A percentile compares a stretch with the other conserved stretches of the same genome.
These are phyloP conservation scores for Tilletiopsis washingtonensis DNA, from an alignment of 1,284 basidiomycete genomes.

Conservation along the genomic window DNA sequence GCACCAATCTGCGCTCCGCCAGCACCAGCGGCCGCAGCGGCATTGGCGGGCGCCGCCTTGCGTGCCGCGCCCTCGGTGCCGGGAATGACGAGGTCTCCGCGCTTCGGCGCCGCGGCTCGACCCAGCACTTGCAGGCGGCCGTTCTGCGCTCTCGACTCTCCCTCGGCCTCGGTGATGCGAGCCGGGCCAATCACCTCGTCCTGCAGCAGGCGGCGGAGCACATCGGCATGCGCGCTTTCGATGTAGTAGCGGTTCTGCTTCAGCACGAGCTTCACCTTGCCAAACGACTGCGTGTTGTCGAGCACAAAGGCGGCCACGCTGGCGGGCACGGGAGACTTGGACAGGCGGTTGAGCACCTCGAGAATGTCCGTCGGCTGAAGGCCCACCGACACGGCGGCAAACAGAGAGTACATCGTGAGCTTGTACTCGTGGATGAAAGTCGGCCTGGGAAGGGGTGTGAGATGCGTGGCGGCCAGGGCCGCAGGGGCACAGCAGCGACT, in stretches of 20 bases:
- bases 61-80: conserved; percentile 32
- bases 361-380: conserved; percentile 97
- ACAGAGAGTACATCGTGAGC: conserved; percentile 92
- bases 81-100: conserved; percentile 39
- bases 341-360: conserved; percentile 59
- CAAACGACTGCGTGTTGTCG: conserved; percentile 43
- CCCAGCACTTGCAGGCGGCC: conserved; percentile 27
- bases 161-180: conserved; percentile 27
- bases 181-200: conserved; percentile 40
- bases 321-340: conserved; percentile 43
- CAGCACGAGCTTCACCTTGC: conserved; percentile 47
- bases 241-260: conserved; percentile 48
- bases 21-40: no score
- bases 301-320: conserved; percentile 41
- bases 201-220: conserved; percentile 39
- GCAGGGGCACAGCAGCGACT: no score
- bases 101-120: conserved; percentile 28
- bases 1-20: no score
- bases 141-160: neutral
- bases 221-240: conserved; percentile 43
- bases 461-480: no score
- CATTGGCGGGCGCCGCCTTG: conserved; percentile 6
- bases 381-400: conserved; percentile 96
- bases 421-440: conserved; percentile 99
- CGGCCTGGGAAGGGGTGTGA: conserved; percentile 61